Evolutionary conservation across 1,139 yeast species (phyloP).

Genomic region (Diutina mesorugosa): DNA sequence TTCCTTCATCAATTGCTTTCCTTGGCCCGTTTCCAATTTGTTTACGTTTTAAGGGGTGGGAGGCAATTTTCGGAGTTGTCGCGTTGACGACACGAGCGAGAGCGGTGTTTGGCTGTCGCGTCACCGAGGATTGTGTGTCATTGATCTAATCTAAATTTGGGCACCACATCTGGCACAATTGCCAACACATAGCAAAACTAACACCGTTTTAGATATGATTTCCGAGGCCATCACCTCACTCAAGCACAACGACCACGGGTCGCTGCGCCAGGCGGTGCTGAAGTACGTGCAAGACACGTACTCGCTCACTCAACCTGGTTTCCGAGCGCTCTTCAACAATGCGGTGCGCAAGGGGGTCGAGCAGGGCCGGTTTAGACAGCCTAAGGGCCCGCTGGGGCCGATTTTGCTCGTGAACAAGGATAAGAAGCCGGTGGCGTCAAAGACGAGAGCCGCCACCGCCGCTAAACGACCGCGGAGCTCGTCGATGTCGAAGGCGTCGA

Average conservation of each 20-base stretch:
- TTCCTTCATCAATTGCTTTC: too few species aligned
- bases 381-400: constrained; percentile 79
- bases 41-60: too few species aligned
- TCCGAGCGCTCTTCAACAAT: constrained; percentile 64
- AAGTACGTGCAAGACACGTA: constrained; percentile 57
- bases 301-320: constrained; percentile 46
- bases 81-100: too few species aligned
- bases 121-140: too few species aligned
- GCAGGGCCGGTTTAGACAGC: constrained; percentile 66
- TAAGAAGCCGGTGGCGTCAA: constrained; percentile 18
- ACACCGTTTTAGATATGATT: constrained; percentile 45
- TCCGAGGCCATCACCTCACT: constrained; percentile 58
- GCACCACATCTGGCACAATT: background rate
- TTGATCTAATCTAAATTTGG: background rate
- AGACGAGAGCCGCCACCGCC: constrained; percentile 10
- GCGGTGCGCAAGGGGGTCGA: constrained; percentile 78
- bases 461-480: constrained; percentile 2
- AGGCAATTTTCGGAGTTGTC: too few species aligned
- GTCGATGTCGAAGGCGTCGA: constrained; percentile 3
- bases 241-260: constrained; percentile 70
- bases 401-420: constrained; percentile 34
- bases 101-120: too few species aligned
- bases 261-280: constrained; percentile 71
- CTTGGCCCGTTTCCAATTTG: too few species aligned
- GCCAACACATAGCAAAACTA: constrained; percentile 2